Conservation (phyloP, 805 yeast genomes). For the Candida sonorensis region DNA sequence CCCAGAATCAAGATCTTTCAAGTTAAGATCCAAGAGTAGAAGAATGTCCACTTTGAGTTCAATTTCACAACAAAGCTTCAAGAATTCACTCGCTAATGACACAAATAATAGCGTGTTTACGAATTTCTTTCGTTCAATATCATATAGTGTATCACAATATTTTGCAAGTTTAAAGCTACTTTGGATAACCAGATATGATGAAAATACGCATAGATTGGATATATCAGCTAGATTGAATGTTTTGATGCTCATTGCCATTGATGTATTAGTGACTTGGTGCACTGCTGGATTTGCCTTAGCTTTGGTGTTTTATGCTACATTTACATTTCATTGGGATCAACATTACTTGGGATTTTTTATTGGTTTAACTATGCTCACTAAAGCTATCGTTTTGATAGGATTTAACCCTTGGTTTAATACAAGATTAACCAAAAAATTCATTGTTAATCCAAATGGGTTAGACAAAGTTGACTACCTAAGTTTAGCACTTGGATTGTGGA, state of each 20-base stretch:
- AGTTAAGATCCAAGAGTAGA: slow-evolving; percentile 48
- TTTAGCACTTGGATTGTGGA: slow-evolving; percentile 26
- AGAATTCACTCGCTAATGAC: no score
- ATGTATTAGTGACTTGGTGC: slow-evolving; percentile 34
- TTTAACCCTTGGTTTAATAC: slow-evolving; percentile 44
- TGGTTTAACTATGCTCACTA: slow-evolving; percentile 42
- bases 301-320: slow-evolving; percentile 46
- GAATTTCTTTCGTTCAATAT: no score
- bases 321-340: slow-evolving; percentile 46
- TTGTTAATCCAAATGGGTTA: slow-evolving; percentile 32
- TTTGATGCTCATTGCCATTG: slow-evolving; percentile 41
- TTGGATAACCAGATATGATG: slow-evolving; percentile 43
- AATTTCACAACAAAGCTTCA: no score
- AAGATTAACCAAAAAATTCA: slow-evolving; percentile 29
- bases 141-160: no score
- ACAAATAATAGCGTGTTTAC: no score
- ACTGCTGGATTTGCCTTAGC: slow-evolving; percentile 36
- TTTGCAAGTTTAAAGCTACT: slow-evolving; percentile 46
- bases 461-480: slow-evolving; percentile 35
- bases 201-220: no score
- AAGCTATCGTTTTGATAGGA: slow-evolving; percentile 42
- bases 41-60: slow-evolving; percentile 12
- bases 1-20: slow-evolving; percentile 58
- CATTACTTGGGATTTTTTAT: slow-evolving; percentile 49
- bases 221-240: slow-evolving; percentile 38